phyloP scores from a whole-genome alignment of 768 basidiomycete genomes.

The Lanmaoa rubissima region DNA sequence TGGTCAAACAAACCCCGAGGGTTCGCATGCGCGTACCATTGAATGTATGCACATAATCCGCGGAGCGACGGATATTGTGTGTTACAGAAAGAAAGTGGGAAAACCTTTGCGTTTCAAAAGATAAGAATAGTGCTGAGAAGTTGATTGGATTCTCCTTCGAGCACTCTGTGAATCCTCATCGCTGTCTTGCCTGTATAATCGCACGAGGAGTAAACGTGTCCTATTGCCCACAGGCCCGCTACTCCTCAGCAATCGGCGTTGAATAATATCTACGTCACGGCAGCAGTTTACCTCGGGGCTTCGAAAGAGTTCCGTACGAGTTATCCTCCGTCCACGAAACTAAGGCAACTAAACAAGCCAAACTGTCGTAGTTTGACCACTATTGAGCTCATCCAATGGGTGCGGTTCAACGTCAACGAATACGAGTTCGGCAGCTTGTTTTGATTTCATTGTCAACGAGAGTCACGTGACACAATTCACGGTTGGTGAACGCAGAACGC shows the following conservation, averaged over 20 bases:
- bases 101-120: constrained; percentile 2
- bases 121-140: constrained; percentile 7
- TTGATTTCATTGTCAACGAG: not conserved
- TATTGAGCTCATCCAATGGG: not conserved
- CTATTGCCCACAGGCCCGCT: not conserved
- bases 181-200: not conserved
- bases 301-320: not conserved
- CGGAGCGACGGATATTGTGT: not conserved
- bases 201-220: not conserved
- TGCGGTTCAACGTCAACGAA: not conserved
- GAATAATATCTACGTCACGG: not conserved
- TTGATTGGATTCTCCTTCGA: not conserved
- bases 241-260: not conserved
- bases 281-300: not conserved
- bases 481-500: not conserved
- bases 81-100: constrained; percentile 1
- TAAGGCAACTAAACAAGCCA: not conserved
- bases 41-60: not conserved
- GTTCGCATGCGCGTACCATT: not conserved
- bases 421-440: too few relatives aligned
- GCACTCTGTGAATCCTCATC: not conserved
- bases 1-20: not conserved
- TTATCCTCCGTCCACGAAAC: too few relatives aligned
- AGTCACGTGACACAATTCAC: constrained; percentile 5
- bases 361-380: not conserved